A percentile compares a stretch with the other conserved stretches of the same genome.
Conservation (phyloP, 306 rosid species). For the Castanea crenata region DNA sequence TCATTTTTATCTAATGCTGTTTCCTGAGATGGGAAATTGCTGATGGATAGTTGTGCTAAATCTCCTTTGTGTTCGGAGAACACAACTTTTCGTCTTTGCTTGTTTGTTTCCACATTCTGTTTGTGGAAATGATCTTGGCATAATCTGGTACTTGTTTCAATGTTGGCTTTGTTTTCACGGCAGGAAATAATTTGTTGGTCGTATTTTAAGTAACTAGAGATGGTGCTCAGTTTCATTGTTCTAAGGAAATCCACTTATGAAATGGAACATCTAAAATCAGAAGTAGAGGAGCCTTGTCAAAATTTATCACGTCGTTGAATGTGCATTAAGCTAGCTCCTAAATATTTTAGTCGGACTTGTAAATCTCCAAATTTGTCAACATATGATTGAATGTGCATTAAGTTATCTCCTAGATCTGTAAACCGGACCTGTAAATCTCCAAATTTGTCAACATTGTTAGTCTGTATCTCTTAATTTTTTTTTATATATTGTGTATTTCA, state of each 20-base stretch:
- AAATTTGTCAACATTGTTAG: not conserved
- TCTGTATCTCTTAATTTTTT: not conserved
- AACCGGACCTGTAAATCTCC: not conserved
- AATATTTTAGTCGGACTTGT: not conserved
- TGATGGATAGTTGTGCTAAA: not conserved
- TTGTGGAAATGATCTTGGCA: not conserved
- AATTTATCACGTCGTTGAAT: not conserved
- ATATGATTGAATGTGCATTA: not conserved
- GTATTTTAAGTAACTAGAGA: not conserved
- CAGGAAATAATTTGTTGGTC: not conserved
- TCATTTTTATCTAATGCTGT: not conserved
- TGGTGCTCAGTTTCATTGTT: not conserved
- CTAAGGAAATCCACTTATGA: not conserved
- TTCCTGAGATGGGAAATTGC: not conserved
- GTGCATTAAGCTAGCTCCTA: too few species aligned
- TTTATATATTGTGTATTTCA: conserved; percentile 15
- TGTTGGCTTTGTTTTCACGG: not conserved
- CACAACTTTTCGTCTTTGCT: not conserved
- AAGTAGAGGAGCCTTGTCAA: conserved; percentile 9
- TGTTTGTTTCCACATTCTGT: too few species aligned
- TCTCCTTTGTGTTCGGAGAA: not conserved
- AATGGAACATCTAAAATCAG: not conserved
- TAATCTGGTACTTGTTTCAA: not conserved
- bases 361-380: not conserved
- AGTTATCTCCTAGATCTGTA: not conserved